A percentile compares a stretch with the other conserved stretches of the same genome.
Evolutionary conservation across 257 asterid genomes (phyloP).

Genomic region (Solanum ossicruentum): DNA sequence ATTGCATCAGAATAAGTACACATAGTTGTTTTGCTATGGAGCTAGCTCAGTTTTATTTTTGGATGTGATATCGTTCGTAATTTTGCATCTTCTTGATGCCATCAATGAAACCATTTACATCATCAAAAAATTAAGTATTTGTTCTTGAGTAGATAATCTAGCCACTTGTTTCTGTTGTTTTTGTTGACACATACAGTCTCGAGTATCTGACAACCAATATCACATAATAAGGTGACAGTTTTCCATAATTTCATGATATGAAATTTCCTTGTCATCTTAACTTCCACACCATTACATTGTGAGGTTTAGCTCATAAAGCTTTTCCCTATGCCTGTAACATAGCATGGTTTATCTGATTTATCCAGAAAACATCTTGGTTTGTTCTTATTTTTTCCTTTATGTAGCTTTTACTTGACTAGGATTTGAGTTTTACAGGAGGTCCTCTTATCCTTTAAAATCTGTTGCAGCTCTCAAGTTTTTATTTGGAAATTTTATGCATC

Average conservation of each 20-base stretch:
- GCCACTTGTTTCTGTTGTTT: not conserved
- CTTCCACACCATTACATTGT: not conserved
- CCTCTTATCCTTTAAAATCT: not conserved
- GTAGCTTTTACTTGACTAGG: not conserved
- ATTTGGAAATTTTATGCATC: not conserved
- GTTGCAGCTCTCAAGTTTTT: not conserved
- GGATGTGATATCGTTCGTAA: not conserved
- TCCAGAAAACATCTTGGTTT: not conserved
- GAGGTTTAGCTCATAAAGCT: not conserved
- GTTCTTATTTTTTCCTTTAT: not conserved
- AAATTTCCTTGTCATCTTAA: not conserved
- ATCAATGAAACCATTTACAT: not conserved
- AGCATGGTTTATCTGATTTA: not conserved
- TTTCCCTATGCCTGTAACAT: not conserved
- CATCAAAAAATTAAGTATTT: not conserved
- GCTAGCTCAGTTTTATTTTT: not conserved
- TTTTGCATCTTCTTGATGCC: not conserved
- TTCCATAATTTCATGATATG: not conserved
- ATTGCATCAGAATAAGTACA: not conserved
- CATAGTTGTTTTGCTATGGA: not conserved
- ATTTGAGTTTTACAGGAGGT: not conserved
- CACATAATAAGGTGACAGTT: not conserved
- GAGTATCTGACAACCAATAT: not conserved
- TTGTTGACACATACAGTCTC: not conserved
- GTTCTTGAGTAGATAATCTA: not conserved